phyloP scores from a whole-genome alignment of 2,329 filamentous ascomycete species.

The Shiraia sp. region DNA sequence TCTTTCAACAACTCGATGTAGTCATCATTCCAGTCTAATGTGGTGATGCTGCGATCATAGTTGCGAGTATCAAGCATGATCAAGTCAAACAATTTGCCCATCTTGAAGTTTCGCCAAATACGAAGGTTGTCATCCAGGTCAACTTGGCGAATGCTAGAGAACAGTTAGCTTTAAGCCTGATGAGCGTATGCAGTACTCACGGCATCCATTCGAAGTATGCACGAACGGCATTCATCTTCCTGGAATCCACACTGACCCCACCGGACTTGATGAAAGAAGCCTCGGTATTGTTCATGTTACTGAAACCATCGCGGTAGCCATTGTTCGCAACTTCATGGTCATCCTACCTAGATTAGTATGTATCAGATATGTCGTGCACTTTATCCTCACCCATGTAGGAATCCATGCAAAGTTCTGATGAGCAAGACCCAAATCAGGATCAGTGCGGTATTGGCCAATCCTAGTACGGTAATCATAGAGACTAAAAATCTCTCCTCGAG shows the following conservation, averaged over 20 bases:
- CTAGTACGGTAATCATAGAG: constrained; percentile 51
- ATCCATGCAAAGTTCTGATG: constrained; percentile 51
- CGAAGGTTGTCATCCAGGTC: constrained; percentile 51
- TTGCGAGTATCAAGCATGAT: constrained; percentile 49
- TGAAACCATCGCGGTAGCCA: constrained; percentile 46
- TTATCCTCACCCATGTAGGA: constrained; percentile 45
- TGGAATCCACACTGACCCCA: constrained; percentile 47
- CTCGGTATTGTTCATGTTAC: constrained; percentile 50
- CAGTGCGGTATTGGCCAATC: constrained; percentile 46
- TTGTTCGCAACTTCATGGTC: constrained; percentile 48
- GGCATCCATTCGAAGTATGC: constrained; percentile 54
- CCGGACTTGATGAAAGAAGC: constrained; percentile 46
- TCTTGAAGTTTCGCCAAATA: constrained; percentile 47
- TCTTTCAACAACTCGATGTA: constrained; percentile 65
- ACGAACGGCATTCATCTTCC: constrained; percentile 53
- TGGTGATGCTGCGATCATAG: constrained; percentile 44
- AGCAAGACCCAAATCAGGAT: constrained; percentile 46
- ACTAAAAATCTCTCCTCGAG: constrained; percentile 43
- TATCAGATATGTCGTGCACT: not conserved
- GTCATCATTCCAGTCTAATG: constrained; percentile 54
- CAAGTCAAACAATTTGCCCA: constrained; percentile 47
- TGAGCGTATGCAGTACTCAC: constrained; percentile 46
- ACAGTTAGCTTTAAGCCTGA: constrained; percentile 37
- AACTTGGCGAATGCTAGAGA: constrained; percentile 45
- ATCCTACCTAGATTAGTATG: constrained; percentile 5